Evolutionary conservation across 495 filamentous ascomycete species (phyloP).

Genomic region (Annulohypoxylon nitens): DNA sequence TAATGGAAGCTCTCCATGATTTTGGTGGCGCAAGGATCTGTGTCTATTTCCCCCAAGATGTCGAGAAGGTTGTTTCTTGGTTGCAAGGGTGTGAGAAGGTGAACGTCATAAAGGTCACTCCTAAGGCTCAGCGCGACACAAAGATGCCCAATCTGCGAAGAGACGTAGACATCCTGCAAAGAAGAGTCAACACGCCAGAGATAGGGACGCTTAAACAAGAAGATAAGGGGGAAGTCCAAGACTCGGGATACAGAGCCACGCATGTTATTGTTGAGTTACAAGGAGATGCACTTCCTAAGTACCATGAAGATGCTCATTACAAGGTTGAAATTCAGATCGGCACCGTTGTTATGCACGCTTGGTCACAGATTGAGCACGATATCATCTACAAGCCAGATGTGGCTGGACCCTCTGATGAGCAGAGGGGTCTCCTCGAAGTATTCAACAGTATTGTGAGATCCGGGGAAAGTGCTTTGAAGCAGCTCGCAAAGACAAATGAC

Average conservation of each 20-base stretch:
- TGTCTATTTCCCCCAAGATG: neutral
- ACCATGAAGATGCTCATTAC: neutral
- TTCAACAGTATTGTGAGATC: conserved; percentile 4
- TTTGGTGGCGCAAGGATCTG: conserved; percentile 8
- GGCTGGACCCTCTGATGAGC: neutral
- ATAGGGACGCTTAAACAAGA: neutral
- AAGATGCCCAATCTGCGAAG: neutral
- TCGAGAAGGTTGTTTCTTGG: conserved; percentile 5
- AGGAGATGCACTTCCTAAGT: conserved; percentile 7
- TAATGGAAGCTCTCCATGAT: conserved; percentile 4
- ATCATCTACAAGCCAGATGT: conserved; percentile 3
- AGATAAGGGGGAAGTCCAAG: neutral
- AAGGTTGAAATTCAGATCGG: conserved; percentile 13
- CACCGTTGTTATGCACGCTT: conserved; percentile 10
- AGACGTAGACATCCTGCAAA: conserved; percentile 4
- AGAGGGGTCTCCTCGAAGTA: neutral
- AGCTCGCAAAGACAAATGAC: conserved; percentile 5
- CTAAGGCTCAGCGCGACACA: neutral
- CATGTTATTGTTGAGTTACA: conserved; percentile 10
- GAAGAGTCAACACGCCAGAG: too few relatives aligned
- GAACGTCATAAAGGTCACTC: neutral
- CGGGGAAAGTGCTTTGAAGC: neutral
- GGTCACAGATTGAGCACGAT: conserved; percentile 16
- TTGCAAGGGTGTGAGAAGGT: neutral
- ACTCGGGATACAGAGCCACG: conserved; percentile 4